Evolutionary conservation across 1,284 basidiomycete genomes (phyloP).

Genomic region (Papiliotrema fonsecae): DNA sequence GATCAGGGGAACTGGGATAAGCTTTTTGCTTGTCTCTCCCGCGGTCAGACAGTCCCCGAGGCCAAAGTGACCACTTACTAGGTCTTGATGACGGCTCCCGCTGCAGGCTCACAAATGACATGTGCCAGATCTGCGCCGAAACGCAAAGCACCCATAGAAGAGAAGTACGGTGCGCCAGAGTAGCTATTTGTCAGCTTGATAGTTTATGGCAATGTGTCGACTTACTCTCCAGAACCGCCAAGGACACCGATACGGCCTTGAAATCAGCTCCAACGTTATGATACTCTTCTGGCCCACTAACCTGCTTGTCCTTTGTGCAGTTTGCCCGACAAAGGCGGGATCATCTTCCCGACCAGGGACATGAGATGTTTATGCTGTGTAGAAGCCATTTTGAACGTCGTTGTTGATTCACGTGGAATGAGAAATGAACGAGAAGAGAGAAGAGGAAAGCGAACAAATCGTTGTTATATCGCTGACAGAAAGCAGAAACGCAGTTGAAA

Average conservation of each 20-base stretch:
- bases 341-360: conserved; percentile 38
- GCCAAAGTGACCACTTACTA: conserved; percentile 51
- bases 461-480: too few species aligned
- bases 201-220: not conserved
- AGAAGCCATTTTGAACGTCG: conserved; percentile 9
- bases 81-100: conserved; percentile 86
- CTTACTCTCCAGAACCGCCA: conserved; percentile 85
- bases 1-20: conserved; percentile 56
- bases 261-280: not conserved
- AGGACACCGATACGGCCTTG: conserved; percentile 82
- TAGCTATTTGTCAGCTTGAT: conserved; percentile 52
- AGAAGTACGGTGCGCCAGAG: conserved; percentile 93
- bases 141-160: conserved; percentile 77
- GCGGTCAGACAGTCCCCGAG: conserved; percentile 51
- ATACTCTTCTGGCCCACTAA: conserved; percentile 32
- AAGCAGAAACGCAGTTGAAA: too few species aligned
- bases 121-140: conserved; percentile 91
- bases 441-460: too few species aligned
- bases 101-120: conserved; percentile 90
- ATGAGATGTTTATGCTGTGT: conserved; percentile 43
- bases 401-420: not conserved
- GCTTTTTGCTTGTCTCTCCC: too few species aligned
- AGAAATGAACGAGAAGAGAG: not conserved
- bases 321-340: conserved; percentile 50
- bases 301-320: conserved; percentile 97